Conservation (phyloP, 2,329 filamentous ascomycete species). For the Penicillium sp. region DNA sequence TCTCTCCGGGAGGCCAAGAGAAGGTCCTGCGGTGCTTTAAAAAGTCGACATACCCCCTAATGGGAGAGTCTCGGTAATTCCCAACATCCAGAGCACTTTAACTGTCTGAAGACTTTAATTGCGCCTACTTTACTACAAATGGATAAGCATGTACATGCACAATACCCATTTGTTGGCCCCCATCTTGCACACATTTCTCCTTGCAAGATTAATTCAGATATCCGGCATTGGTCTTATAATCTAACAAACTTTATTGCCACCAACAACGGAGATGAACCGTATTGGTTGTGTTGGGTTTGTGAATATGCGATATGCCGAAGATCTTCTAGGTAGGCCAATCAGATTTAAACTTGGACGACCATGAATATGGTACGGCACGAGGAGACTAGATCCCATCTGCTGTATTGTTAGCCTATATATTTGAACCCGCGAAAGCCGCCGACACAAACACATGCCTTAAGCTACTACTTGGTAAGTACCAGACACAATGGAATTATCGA, state of each 20-base stretch:
- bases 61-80: not conserved
- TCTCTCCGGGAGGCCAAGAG: not conserved
- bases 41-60: not conserved
- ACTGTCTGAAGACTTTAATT: not conserved
- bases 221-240: not conserved
- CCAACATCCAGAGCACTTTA: not conserved
- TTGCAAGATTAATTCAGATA: not conserved
- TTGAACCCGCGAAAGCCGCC: not conserved
- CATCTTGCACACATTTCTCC: not conserved
- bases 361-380: not conserved
- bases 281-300: not conserved
- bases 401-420: not conserved
- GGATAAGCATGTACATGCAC: not conserved
- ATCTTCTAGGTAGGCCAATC: not conserved
- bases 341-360: not conserved
- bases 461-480: not conserved
- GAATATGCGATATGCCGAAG: not conserved
- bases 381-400: not conserved
- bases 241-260: not conserved
- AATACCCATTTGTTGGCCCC: not conserved
- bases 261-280: not conserved
- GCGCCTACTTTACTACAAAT: too few species aligned
- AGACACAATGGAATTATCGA: not conserved
- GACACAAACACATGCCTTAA: not conserved
- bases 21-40: not conserved